phyloP scores from a whole-genome alignment of 352 stramenopile species.

The Globisporangium carolinianum region DNA sequence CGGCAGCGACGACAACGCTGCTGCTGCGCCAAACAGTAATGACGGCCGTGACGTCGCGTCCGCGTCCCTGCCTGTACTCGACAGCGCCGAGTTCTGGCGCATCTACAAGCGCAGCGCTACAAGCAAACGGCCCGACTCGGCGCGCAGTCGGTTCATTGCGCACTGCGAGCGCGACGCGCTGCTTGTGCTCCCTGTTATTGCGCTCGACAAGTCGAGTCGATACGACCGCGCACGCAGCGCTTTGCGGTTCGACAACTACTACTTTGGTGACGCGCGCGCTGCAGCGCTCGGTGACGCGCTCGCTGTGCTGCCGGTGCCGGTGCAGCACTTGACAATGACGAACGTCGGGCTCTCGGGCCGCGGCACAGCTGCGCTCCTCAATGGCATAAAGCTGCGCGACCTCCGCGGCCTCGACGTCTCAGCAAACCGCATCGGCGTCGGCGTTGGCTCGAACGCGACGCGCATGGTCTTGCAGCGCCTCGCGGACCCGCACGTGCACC shows the following conservation, averaged over 20 bases:
- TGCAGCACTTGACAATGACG: constrained; percentile 66
- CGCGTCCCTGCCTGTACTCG: background rate
- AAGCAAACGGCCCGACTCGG: constrained; percentile 34
- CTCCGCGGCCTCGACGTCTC: constrained; percentile 63
- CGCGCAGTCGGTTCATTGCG: constrained; percentile 52
- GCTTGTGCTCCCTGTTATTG: constrained; percentile 59
- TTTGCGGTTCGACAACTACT: constrained; percentile 69
- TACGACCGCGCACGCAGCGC: constrained; percentile 34
- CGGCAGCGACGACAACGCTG: constrained; percentile 4
- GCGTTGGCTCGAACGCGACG: constrained; percentile 30
- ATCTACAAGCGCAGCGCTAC: constrained; percentile 44
- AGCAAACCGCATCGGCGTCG: constrained; percentile 36
- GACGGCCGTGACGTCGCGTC: no score
- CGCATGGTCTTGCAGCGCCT: constrained; percentile 51
- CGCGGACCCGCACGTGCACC: constrained; percentile 42
- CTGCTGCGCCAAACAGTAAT: background rate
- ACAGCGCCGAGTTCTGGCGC: constrained; percentile 40
- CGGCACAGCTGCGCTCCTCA: constrained; percentile 52
- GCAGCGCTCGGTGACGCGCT: constrained; percentile 55
- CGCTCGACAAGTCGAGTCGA: constrained; percentile 36
- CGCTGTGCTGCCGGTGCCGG: constrained; percentile 39
- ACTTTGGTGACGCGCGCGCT: constrained; percentile 59
- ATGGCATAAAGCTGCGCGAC: constrained; percentile 36
- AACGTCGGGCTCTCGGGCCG: constrained; percentile 55
- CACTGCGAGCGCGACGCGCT: constrained; percentile 49